Evolutionary conservation across 169 alveolate genomes (phyloP).

Genomic region (Theileria parva): DNA sequence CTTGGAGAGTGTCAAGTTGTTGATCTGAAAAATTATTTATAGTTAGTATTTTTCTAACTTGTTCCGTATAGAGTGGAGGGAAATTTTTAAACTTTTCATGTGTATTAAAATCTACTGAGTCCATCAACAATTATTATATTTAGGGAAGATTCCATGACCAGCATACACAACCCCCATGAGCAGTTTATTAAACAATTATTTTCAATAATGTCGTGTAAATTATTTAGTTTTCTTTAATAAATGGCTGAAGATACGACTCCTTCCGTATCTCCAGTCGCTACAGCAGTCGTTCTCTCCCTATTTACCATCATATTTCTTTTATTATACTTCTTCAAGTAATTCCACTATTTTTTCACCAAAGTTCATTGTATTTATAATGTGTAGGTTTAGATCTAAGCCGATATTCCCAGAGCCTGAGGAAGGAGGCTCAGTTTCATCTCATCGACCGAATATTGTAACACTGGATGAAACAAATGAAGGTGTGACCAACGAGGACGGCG

Average conservation of each 20-base stretch:
- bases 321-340: constrained; percentile 10
- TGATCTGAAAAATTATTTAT: constrained; percentile 46
- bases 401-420: not conserved
- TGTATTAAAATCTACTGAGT: constrained; percentile 9
- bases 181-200: not conserved
- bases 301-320: constrained; percentile 15
- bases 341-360: not conserved
- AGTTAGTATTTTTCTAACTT: constrained; percentile 25
- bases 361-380: not conserved
- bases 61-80: constrained; percentile 69
- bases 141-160: not conserved
- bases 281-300: constrained; percentile 22
- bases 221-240: not conserved
- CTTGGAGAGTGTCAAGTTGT: constrained; percentile 48
- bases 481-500: constrained; percentile 18
- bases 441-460: not conserved
- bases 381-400: constrained; percentile 6
- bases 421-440: constrained; percentile 3
- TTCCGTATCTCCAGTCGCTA: constrained; percentile 24
- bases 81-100: constrained; percentile 29
- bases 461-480: constrained; percentile 11
- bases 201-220: not conserved
- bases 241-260: constrained; percentile 1
- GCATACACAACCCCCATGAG: constrained; percentile 16
- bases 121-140: not conserved